Evolutionary conservation across 2,329 filamentous ascomycete species (phyloP), one percentile per base, ranked within the genome.

Genomic region (Fusarium siculi): DNA sequence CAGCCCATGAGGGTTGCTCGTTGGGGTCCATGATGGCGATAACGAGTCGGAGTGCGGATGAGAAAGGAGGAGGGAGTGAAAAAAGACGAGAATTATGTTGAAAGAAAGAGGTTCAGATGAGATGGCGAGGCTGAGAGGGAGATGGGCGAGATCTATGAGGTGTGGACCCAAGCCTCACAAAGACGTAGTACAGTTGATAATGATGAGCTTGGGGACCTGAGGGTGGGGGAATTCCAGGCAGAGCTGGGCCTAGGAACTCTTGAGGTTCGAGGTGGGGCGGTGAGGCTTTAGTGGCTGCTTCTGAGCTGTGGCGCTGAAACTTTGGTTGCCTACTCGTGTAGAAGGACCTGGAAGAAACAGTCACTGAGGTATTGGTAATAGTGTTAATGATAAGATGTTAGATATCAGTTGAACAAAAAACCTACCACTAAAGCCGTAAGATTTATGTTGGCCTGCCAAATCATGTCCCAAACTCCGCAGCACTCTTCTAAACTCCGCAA

Each of bases 21-120:
- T 84, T 84, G 19, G 85, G 82, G 73, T 88, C 86, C 87, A 88
- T 83, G 69, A 74, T 55, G 54, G 62, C 56, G 39, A 59, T 57
- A 12, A 50, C 28, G 14, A 40, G 56, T 32, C 34, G 16, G 37
- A 53, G 49, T 34, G 30, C 44, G 25, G 46, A 49, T 49, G n/a
- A n/a, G 7, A 50, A 46, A 34, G 34, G 16, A 18, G 44, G 32
- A 42, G 28, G 11, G 39, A 56, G 63, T 66, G 25, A 55, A 58
- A 58, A 42, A 54, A 21, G 39, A 44, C 40, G 52, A 49, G n/a
- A 55, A 54, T 40, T 42, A 62, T 59, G 59, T 63, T 54, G 44
- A 46, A 59, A 32, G 53, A 42, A 36, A 59, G 36, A 68, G 32
- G 58, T 56, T 40, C 10, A 21, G 59, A 54, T 53, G 61, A 57